Conservation (phyloP, 805 yeast species). For the Candida tallmaniae region DNA sequence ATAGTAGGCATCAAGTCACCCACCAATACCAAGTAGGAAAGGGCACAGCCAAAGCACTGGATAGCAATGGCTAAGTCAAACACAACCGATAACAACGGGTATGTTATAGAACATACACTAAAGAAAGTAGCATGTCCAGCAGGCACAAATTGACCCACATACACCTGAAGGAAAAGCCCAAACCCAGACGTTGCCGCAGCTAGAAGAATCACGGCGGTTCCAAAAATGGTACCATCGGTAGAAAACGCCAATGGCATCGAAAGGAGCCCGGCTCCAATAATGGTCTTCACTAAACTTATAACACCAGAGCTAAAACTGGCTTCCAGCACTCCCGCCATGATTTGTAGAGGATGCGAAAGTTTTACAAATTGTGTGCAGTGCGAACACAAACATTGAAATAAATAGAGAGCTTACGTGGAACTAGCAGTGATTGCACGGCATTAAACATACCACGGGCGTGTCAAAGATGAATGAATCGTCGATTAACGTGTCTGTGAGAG, state of each 20-base stretch:
- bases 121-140: constrained; percentile 67
- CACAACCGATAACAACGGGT: constrained; percentile 61
- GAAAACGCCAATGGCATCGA: constrained; percentile 72
- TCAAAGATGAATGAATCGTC: constrained; percentile 52
- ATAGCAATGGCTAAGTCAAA: constrained; percentile 72
- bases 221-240: constrained; percentile 62
- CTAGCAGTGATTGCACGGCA: too few relatives aligned
- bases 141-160: constrained; percentile 53
- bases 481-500: constrained; percentile 73
- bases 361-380: too few relatives aligned
- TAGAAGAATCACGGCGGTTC: constrained; percentile 48
- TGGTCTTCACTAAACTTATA: constrained; percentile 67
- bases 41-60: constrained; percentile 77
- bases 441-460: too few relatives aligned
- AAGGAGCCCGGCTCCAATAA: constrained; percentile 75
- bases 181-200: constrained; percentile 65
- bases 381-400: too few relatives aligned
- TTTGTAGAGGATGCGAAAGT: too few relatives aligned
- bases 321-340: too few relatives aligned
- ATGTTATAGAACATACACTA: constrained; percentile 60
- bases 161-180: constrained; percentile 62
- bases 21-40: constrained; percentile 70
- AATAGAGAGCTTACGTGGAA: too few relatives aligned
- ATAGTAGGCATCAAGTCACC: constrained; percentile 77
- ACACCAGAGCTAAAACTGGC: constrained; percentile 56